phyloP scores from a whole-genome alignment of 1,284 basidiomycete genomes.

The Ceratobasidium sp. region DNA sequence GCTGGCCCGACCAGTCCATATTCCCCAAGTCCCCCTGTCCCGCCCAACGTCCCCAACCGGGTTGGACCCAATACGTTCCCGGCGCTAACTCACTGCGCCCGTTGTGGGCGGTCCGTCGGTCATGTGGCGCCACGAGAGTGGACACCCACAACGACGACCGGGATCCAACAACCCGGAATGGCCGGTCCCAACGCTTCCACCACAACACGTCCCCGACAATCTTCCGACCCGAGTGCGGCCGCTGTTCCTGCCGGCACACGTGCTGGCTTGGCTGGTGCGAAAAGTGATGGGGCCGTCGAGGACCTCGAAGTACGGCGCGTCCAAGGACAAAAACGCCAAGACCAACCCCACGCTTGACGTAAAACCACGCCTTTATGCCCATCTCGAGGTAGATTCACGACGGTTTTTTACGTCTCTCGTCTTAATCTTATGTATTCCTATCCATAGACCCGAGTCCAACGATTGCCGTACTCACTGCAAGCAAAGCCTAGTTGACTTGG shows the following conservation, averaged over 20 bases:
- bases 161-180: conserved; percentile 25
- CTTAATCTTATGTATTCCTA: too few species aligned
- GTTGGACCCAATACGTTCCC: conserved; percentile 1
- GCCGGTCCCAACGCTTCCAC: conserved; percentile 9
- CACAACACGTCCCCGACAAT: background rate
- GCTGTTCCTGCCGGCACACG: background rate
- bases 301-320: background rate
- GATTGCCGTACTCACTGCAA: too few species aligned
- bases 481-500: too few species aligned
- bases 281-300: conserved; percentile 9
- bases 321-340: background rate
- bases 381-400: background rate
- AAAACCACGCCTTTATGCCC: background rate
- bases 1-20: conserved; percentile 23
- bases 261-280: background rate
- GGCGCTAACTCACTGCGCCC: conserved; percentile 18
- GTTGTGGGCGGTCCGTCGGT: conserved; percentile 24
- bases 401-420: background rate
- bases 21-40: conserved; percentile 28
- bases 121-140: conserved; percentile 43
- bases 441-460: too few species aligned
- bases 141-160: conserved; percentile 21
- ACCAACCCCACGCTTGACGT: too few species aligned
- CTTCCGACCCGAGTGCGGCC: background rate
- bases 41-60: conserved; percentile 31